Evolutionary conservation across 1,284 basidiomycete genomes (phyloP).

Genomic region (Baeospora myosura): DNA sequence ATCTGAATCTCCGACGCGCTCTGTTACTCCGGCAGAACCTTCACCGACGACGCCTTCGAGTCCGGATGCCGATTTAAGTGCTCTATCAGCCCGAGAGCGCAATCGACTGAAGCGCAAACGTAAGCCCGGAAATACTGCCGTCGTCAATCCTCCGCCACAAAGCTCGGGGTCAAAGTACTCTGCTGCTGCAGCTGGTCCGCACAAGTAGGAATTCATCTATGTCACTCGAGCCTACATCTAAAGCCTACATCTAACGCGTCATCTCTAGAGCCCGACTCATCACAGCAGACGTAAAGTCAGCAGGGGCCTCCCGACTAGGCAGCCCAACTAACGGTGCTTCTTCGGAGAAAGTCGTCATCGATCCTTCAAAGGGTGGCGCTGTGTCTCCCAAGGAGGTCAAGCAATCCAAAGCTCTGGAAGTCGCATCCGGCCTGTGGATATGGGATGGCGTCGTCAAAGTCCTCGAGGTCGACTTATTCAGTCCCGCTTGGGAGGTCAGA

Average conservation of each 20-base stretch:
- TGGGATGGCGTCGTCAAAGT: constrained; percentile 84
- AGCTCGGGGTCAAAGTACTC: constrained; percentile 50
- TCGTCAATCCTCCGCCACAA: constrained; percentile 65
- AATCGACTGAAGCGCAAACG: constrained; percentile 89
- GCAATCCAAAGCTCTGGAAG: constrained; percentile 68
- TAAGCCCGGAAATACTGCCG: constrained; percentile 76
- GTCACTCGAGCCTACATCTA: not conserved
- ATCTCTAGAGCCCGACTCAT: constrained; percentile 58
- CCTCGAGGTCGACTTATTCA: constrained; percentile 82
- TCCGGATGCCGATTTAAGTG: constrained; percentile 38
- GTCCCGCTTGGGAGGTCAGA: constrained; percentile 86
- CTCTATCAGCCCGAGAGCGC: constrained; percentile 78
- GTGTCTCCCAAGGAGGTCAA: constrained; percentile 69
- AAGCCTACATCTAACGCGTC: constrained; percentile 12
- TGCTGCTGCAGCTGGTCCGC: constrained; percentile 42
- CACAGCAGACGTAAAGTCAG: constrained; percentile 43
- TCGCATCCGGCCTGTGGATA: constrained; percentile 72
- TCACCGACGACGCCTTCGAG: constrained; percentile 41
- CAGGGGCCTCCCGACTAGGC: constrained; percentile 44
- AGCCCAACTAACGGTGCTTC: constrained; percentile 39
- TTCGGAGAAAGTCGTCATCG: constrained; percentile 62
- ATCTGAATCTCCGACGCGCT: too few species aligned
- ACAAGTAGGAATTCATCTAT: constrained; percentile 37
- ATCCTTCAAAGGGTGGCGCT: constrained; percentile 75
- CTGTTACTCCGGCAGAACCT: constrained; percentile 50